These are phyloP conservation scores for Trichoderma citrinoviride DNA, from an alignment of 2,329 filamentous ascomycete species.

Conservation along the genomic window DNA sequence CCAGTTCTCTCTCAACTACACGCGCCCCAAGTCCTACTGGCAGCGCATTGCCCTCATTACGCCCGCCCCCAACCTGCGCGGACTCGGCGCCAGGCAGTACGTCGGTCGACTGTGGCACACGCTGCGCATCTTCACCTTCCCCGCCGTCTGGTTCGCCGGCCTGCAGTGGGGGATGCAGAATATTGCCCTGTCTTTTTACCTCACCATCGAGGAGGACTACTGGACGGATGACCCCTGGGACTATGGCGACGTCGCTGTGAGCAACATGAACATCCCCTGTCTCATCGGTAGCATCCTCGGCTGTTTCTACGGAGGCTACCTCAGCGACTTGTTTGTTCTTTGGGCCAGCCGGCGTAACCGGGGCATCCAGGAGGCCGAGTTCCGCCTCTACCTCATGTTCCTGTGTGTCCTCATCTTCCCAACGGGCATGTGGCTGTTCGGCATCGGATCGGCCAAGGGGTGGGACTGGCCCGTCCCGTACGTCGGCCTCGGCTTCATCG, in stretches of 20 bases:
- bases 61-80: conserved; percentile 52
- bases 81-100: conserved; percentile 54
- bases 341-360: conserved; percentile 54
- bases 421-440: conserved; percentile 51
- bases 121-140: conserved; percentile 56
- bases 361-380: conserved; percentile 55
- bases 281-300: conserved; percentile 54
- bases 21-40: conserved; percentile 48
- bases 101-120: conserved; percentile 52
- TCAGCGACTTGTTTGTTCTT: conserved; percentile 54
- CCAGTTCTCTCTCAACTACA: conserved; percentile 28
- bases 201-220: conserved; percentile 56
- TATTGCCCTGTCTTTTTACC: conserved; percentile 58
- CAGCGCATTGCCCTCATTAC: conserved; percentile 56
- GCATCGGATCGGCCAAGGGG: conserved; percentile 48
- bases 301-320: conserved; percentile 56
- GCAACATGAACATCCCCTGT: conserved; percentile 57
- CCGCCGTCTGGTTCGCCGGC: conserved; percentile 56
- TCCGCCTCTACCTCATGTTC: conserved; percentile 51
- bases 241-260: conserved; percentile 52
- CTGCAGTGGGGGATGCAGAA: conserved; percentile 60
- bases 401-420: conserved; percentile 50
- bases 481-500: conserved; percentile 55
- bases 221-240: conserved; percentile 55
- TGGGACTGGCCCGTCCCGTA: conserved; percentile 55